A percentile compares a stretch with the other conserved stretches of the same genome.
phyloP scores from a whole-genome alignment of 1,284 basidiomycete species.

The Ceratobasidium sp. region DNA sequence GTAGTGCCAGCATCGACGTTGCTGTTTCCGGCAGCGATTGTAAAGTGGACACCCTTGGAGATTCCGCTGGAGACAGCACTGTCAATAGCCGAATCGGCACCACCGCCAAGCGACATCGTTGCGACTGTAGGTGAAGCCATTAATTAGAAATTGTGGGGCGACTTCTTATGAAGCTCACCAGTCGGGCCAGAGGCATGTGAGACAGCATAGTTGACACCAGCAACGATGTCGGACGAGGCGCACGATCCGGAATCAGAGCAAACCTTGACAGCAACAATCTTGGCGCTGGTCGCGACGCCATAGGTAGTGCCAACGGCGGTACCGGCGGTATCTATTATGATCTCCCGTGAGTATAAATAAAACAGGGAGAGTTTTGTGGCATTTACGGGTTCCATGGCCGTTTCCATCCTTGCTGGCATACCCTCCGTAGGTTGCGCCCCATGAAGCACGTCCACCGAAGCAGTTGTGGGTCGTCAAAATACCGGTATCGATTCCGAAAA shows the following conservation, averaged over 20 bases:
- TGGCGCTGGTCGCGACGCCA: conserved; percentile 95
- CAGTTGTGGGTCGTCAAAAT: conserved; percentile 23
- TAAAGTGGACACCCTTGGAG: conserved; percentile 87
- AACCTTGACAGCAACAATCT: conserved; percentile 96
- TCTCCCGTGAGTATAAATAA: neutral
- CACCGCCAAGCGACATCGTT: conserved; percentile 36
- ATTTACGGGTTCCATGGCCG: conserved; percentile 23
- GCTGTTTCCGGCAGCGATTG: conserved; percentile 88
- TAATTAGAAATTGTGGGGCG: conserved; percentile 48
- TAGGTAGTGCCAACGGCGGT: conserved; percentile 69
- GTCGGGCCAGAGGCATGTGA: conserved; percentile 62
- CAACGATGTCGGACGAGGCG: conserved; percentile 92
- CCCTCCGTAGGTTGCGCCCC: conserved; percentile 34
- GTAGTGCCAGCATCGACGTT: conserved; percentile 60
- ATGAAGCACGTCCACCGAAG: conserved; percentile 43
- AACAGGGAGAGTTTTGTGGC: neutral
- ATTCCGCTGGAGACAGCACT: conserved; percentile 65
- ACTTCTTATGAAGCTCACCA: neutral
- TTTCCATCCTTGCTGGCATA: conserved; percentile 17
- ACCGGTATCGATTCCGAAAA: conserved; percentile 35
- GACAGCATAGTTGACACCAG: conserved; percentile 87
- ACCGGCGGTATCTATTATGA: conserved; percentile 50
- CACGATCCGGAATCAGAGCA: conserved; percentile 93
- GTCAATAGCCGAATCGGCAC: conserved; percentile 40
- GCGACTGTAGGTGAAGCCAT: conserved; percentile 49